These are phyloP conservation scores for Candida ovalis DNA, from an alignment of 805 yeast species.

Conservation along the genomic window DNA sequence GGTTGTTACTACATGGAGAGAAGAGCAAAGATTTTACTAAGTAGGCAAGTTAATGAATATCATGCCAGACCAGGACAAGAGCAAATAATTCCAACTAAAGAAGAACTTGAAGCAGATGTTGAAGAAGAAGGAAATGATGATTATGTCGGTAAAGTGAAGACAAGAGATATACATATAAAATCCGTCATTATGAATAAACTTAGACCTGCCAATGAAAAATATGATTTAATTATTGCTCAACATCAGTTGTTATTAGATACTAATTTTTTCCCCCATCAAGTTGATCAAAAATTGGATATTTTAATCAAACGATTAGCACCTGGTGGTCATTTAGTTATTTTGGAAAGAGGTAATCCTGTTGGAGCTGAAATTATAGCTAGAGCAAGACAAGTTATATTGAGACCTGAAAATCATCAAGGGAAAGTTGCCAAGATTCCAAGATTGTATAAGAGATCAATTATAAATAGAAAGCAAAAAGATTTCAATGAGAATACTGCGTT, in stretches of 20 bases:
- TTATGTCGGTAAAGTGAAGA: slow-evolving; percentile 51
- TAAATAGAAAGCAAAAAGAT: slow-evolving; percentile 32
- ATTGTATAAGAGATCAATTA: slow-evolving; percentile 49
- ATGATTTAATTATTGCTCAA: slow-evolving; percentile 79
- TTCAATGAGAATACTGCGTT: slow-evolving; percentile 5
- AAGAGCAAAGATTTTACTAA: slow-evolving; percentile 71
- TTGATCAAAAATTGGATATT: slow-evolving; percentile 62
- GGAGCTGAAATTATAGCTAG: slow-evolving; percentile 89
- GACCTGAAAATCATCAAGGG: slow-evolving; percentile 65
- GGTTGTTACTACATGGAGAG: slow-evolving; percentile 72
- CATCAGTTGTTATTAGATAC: slow-evolving; percentile 68
- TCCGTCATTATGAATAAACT: slow-evolving; percentile 53
- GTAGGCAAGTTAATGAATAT: slow-evolving; percentile 60
- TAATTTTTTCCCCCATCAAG: slow-evolving; percentile 63
- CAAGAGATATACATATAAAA: slow-evolving; percentile 48
- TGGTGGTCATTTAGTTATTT: slow-evolving; percentile 69
- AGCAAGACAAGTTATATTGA: slow-evolving; percentile 84
- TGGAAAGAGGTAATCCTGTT: slow-evolving; percentile 85
- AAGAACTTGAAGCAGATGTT: slow-evolving; percentile 4
- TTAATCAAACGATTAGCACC: slow-evolving; percentile 65
- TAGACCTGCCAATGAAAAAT: slow-evolving; percentile 48
- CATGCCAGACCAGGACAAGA: slow-evolving; percentile 18
- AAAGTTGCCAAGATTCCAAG: slow-evolving; percentile 66
- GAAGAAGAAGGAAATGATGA: slow-evolving; percentile 25
- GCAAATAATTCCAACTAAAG: slow-evolving; percentile 6